Conservation (phyloP, 768 basidiomycete species). For the Coprinopsis sp. region DNA sequence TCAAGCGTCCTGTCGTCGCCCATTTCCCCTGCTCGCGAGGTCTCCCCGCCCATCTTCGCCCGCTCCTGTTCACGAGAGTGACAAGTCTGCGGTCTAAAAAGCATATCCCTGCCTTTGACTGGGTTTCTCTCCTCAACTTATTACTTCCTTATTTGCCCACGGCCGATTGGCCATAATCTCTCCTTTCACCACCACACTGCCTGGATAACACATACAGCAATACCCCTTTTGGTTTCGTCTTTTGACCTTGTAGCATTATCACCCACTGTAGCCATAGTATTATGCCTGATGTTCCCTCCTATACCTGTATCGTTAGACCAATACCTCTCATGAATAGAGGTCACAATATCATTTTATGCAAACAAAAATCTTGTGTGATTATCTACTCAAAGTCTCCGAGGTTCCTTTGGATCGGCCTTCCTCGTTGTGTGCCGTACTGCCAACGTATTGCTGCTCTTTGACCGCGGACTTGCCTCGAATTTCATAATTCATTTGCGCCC, state of each 20-base stretch:
- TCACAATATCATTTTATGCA: too few relatives aligned
- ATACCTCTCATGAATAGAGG: too few relatives aligned
- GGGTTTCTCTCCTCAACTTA: not conserved
- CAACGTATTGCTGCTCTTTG: too few relatives aligned
- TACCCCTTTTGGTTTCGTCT: not conserved
- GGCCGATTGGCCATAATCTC: not conserved
- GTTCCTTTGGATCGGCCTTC: too few relatives aligned
- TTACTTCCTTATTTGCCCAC: slow-evolving; percentile 1
- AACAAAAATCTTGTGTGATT: too few relatives aligned
- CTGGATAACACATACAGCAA: not conserved
- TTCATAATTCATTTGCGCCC: too few relatives aligned
- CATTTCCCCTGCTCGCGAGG: slow-evolving; percentile 19
- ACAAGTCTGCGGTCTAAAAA: slow-evolving; percentile 8
- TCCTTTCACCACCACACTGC: not conserved
- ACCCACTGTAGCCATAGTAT: slow-evolving; percentile 4
- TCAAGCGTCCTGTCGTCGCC: slow-evolving; percentile 28
- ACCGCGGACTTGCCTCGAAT: too few relatives aligned
- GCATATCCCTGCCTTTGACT: not conserved
- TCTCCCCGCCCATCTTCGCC: too few relatives aligned
- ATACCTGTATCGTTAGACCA: too few relatives aligned
- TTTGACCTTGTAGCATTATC: slow-evolving; percentile 3
- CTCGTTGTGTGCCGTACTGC: too few relatives aligned
- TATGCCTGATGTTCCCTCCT: not conserved
- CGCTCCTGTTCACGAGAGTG: slow-evolving; percentile 5
- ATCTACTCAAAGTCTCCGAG: too few relatives aligned